Conservation (phyloP, 1,284 basidiomycete genomes). For the Apiotrichum domesticum region DNA sequence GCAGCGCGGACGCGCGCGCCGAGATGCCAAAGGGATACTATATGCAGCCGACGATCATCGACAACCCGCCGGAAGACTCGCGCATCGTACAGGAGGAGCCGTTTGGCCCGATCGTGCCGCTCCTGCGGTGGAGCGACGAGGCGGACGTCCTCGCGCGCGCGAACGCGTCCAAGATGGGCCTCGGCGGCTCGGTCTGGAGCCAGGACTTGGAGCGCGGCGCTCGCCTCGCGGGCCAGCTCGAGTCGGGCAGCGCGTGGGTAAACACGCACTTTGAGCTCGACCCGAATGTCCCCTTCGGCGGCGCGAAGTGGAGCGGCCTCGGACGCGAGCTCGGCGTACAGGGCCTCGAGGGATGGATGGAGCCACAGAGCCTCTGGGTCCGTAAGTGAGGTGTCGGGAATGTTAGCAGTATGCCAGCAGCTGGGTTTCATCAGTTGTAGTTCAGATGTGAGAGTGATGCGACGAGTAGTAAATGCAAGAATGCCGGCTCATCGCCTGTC, state of each 20-base stretch:
- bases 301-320: slow-evolving; percentile 50
- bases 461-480: too few relatives aligned
- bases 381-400: not conserved
- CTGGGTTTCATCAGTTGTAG: too few relatives aligned
- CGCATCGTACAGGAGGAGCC: slow-evolving; percentile 68
- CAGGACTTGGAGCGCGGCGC: slow-evolving; percentile 81
- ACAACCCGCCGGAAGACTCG: slow-evolving; percentile 65
- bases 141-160: slow-evolving; percentile 82
- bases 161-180: slow-evolving; percentile 75
- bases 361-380: slow-evolving; percentile 12
- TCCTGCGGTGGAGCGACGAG: slow-evolving; percentile 79
- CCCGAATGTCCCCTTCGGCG: slow-evolving; percentile 84
- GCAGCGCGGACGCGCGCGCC: slow-evolving; percentile 48
- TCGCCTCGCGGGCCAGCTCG: slow-evolving; percentile 87
- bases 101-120: slow-evolving; percentile 64
- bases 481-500: too few relatives aligned
- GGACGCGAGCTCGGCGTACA: slow-evolving; percentile 37
- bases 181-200: slow-evolving; percentile 87
- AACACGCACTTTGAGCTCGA: slow-evolving; percentile 65
- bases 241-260: slow-evolving; percentile 70
- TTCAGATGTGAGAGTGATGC: too few relatives aligned
- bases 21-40: slow-evolving; percentile 54
- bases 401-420: not conserved
- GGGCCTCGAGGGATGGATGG: slow-evolving; percentile 28
- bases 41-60: slow-evolving; percentile 81